A percentile compares a stretch with the other conserved stretches of the same genome.
Evolutionary conservation across 2,329 filamentous ascomycete species (phyloP).

Genomic region (Sordariomycetes sp.): DNA sequence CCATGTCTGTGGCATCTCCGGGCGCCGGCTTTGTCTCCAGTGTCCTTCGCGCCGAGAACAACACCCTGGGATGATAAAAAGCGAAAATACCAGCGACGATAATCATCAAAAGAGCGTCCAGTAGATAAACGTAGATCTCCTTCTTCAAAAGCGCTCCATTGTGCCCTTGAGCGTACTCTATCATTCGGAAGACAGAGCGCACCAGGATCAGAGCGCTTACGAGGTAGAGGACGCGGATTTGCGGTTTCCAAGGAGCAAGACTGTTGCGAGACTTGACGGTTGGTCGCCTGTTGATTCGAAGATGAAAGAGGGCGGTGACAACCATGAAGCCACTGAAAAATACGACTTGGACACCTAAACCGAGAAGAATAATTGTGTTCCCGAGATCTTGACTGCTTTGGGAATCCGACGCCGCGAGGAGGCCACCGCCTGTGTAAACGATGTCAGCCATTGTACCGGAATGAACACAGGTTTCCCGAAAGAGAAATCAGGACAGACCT

Average conservation of each 20-base stretch:
- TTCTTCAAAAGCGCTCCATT: conserved; percentile 25
- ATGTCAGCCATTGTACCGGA: conserved; percentile 25
- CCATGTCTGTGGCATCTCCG: too few species aligned
- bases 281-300: conserved; percentile 7
- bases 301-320: conserved; percentile 33
- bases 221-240: conserved; percentile 23
- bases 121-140: conserved; percentile 31
- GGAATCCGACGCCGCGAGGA: too few species aligned
- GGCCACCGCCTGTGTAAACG: too few species aligned
- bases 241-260: conserved; percentile 20
- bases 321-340: conserved; percentile 44
- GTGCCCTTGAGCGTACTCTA: conserved; percentile 33
- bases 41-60: too few species aligned
- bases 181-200: conserved; percentile 30
- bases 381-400: conserved; percentile 38
- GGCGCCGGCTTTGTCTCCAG: too few species aligned
- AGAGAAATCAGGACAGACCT: too few species aligned
- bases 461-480: too few species aligned
- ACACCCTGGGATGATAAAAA: too few species aligned
- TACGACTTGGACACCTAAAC: conserved; percentile 49
- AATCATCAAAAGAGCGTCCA: too few species aligned
- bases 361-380: too few species aligned
- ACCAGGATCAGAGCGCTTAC: conserved; percentile 28
- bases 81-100: too few species aligned
- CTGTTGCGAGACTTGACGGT: conserved; percentile 5